Evolutionary conservation across 805 yeast genomes (phyloP).

Genomic region (Candida caryicola): DNA sequence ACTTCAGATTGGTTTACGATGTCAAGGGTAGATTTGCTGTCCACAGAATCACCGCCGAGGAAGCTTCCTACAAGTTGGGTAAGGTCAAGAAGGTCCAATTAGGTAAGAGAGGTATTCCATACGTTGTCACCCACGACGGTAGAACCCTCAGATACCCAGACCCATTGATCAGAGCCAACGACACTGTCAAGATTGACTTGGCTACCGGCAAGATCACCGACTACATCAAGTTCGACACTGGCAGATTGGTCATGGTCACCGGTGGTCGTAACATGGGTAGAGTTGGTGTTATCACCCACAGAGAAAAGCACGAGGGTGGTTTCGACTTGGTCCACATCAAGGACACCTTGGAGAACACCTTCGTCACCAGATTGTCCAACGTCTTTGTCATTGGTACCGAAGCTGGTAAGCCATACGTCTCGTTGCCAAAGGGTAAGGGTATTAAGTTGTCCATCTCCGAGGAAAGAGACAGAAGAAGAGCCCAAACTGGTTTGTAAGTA

Average conservation of each 20-base stretch:
- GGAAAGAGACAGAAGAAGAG: constrained; percentile 47
- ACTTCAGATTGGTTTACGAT: constrained; percentile 28
- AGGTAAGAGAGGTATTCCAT: constrained; percentile 26
- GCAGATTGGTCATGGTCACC: constrained; percentile 42
- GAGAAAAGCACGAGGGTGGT: constrained; percentile 45
- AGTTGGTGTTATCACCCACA: constrained; percentile 42
- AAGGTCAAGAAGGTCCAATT: constrained; percentile 26
- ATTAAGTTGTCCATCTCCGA: constrained; percentile 41
- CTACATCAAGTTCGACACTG: constrained; percentile 39
- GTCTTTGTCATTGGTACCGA: constrained; percentile 42
- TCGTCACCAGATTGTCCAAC: constrained; percentile 42
- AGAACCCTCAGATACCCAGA: constrained; percentile 28
- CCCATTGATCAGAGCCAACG: constrained; percentile 23
- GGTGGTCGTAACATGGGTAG: constrained; percentile 45
- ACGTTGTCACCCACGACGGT: constrained; percentile 28
- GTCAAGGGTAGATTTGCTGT: constrained; percentile 29
- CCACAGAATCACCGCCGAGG: constrained; percentile 28
- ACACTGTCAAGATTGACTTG: constrained; percentile 24
- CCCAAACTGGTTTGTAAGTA: constrained; percentile 35
- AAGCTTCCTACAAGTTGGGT: constrained; percentile 26
- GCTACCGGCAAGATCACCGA: constrained; percentile 28
- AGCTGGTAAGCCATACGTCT: constrained; percentile 40
- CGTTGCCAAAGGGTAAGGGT: constrained; percentile 47
- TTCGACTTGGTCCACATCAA: constrained; percentile 43
- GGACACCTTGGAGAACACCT: constrained; percentile 40